Conservation (phyloP, 306 rosid genomes). For the Acacia acuminata region DNA sequence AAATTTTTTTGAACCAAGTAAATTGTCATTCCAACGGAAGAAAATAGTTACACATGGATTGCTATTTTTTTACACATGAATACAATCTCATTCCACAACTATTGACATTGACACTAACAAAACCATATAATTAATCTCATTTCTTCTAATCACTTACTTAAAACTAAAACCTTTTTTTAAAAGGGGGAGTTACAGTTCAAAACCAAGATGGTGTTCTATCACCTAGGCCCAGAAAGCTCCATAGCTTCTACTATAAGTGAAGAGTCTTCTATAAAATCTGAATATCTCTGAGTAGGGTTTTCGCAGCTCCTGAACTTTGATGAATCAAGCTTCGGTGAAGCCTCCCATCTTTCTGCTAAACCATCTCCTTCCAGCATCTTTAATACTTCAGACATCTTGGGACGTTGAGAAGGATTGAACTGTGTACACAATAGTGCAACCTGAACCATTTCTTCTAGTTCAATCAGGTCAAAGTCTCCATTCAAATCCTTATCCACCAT, state of each 20-base stretch:
- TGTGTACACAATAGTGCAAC: conserved; percentile 91
- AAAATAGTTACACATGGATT: conserved; percentile 53
- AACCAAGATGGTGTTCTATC: conserved; percentile 44
- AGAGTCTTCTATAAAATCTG: conserved; percentile 92
- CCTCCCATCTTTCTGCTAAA: conserved; percentile 96
- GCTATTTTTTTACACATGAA: conserved; percentile 57
- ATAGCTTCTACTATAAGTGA: conserved; percentile 90
- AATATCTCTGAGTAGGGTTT: conserved; percentile 71
- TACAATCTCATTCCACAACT: conserved; percentile 57
- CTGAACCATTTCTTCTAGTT: conserved; percentile 93
- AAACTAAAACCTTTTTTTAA: conserved; percentile 17
- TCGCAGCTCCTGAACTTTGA: conserved; percentile 68
- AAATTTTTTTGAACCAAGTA: conserved; percentile 34
- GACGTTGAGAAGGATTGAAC: conserved; percentile 86
- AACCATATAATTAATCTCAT: conserved; percentile 22
- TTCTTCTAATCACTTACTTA: conserved; percentile 31
- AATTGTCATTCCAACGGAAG: conserved; percentile 34
- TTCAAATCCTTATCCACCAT: conserved; percentile 91
- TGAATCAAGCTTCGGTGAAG: conserved; percentile 76
- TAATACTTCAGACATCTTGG: conserved; percentile 90
- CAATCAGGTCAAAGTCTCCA: conserved; percentile 67
- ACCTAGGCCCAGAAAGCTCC: conserved; percentile 99
- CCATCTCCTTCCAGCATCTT: conserved; percentile 99
- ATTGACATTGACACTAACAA: conserved; percentile 59
- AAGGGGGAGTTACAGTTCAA: conserved; percentile 24